Base-by-base conservation (phyloP, 805 yeast species). In the Pichia eremophila region DNA sequence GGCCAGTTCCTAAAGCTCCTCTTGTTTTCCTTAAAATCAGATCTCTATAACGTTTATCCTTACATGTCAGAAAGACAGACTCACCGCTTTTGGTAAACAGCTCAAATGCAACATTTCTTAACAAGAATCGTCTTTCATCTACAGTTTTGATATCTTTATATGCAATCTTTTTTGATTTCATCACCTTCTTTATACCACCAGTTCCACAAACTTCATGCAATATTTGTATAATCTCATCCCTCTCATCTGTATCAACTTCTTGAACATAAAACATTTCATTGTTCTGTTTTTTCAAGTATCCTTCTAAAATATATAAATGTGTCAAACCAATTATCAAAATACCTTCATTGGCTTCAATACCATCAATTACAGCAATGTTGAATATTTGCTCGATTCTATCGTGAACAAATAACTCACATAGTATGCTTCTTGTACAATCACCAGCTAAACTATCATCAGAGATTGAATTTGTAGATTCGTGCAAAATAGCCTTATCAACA, bases 61-160 rank as follows among this genome's bases (percentile, higher is more conserved):
- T 64, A 44, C 87, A 81, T 0, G 91, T 84, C 8, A 88, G 68
- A 49, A 88, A 66, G 38, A 80, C 71, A 52, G 86, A 83, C 1
- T 81, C 75, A 0, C 93, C 95, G 61, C 83, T 80, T 27, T 74
- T 73, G 60, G 86, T 85, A 52, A 85, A 81, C 57, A 87, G 64
- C 57, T 88, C 96, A 35, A 87, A 59, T 0, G 93, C 95, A 41
- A 84, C 85, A 62, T 87, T 95, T 47, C 95, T 67, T 15, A 88
- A 67, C 18, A 88, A 62, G 56, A 87, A 88, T 37, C 83, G 87
- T 45, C 95, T 66, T 52, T 84, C 85, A 3, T 25, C 17, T 18
- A 36, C 59, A 57, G 9, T 40, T 27, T 15, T 15, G 9, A 14
- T 29, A 19, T 14, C 43, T 45, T n/a, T 22, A 22, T 22, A 22